Evolutionary conservation across 305 asterid genomes (phyloP).

Genomic region (Fraxinus angustifolia): DNA sequence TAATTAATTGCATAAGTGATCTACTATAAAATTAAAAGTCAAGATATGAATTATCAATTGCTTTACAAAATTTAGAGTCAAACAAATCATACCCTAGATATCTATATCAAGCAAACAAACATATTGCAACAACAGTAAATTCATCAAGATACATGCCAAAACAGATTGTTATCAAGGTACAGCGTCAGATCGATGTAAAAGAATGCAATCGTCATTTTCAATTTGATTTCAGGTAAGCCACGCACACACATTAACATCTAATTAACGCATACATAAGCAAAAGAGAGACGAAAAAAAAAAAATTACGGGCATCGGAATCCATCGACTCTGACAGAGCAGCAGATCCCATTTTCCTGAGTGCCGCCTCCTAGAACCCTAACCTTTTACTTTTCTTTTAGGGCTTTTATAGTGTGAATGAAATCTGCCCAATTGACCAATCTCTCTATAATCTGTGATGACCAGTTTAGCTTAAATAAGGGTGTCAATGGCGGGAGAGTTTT

Average conservation of each 20-base stretch:
- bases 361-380: constrained; percentile 23
- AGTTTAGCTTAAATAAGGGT: neutral
- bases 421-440: neutral
- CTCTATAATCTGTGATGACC: neutral
- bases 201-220: neutral
- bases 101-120: neutral
- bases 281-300: neutral
- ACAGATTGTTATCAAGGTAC: neutral
- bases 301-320: constrained; percentile 21
- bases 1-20: neutral
- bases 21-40: neutral
- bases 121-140: neutral
- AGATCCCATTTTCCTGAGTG: constrained; percentile 24
- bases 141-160: neutral
- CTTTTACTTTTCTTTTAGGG: neutral
- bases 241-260: neutral
- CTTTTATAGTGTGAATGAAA: neutral
- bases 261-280: neutral
- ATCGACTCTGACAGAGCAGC: constrained; percentile 19
- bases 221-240: neutral
- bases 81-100: neutral
- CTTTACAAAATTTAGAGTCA: neutral
- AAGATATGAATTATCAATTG: neutral
- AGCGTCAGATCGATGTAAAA: neutral
- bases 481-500: neutral